Percentiles rank a stretch among this genome's conserved stretches.
These are phyloP conservation scores for Aspergillus fumigatiaffinis DNA, from an alignment of 2,329 filamentous ascomycete species.

Conservation along the genomic window DNA sequence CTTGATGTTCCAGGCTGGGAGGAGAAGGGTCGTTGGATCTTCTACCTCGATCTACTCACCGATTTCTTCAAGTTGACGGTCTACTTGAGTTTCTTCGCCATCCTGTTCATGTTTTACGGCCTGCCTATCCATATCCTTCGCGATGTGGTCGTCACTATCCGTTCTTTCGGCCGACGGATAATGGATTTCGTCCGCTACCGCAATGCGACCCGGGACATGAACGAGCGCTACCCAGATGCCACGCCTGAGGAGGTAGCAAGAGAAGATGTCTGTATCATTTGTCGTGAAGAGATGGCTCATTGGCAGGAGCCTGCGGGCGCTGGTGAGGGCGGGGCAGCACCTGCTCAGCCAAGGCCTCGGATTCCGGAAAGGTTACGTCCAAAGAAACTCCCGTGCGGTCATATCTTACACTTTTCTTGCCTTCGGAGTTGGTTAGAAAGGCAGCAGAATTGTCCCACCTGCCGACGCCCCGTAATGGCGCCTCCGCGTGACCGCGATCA, in stretches of 20 bases:
- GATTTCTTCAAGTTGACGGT: constrained; percentile 89
- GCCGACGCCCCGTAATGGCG: constrained; percentile 73
- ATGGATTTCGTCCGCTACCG: constrained; percentile 84
- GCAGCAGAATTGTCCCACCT: constrained; percentile 96
- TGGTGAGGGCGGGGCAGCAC: constrained; percentile 17
- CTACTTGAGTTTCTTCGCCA: constrained; percentile 87
- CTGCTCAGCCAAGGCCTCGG: constrained; percentile 28
- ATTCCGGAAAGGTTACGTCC: constrained; percentile 79
- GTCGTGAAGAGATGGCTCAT: constrained; percentile 87
- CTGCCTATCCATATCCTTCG: constrained; percentile 95
- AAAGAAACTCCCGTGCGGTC: constrained; percentile 94
- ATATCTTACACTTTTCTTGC: constrained; percentile 91
- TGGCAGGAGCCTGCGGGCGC: constrained; percentile 58
- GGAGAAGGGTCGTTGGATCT: constrained; percentile 86
- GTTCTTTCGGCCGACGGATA: constrained; percentile 88
- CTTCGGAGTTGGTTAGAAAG: constrained; percentile 95
- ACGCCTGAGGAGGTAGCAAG: constrained; percentile 77
- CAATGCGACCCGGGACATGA: constrained; percentile 91
- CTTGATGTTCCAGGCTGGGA: constrained; percentile 96
- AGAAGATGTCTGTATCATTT: constrained; percentile 96
- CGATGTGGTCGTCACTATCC: constrained; percentile 88
- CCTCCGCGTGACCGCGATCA: constrained; percentile 30
- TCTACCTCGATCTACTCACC: constrained; percentile 79
- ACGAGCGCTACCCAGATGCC: constrained; percentile 81
- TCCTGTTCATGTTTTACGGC: constrained; percentile 90